A percentile compares a stretch with the other conserved stretches of the same genome.
These are phyloP conservation scores for Ophiostoma himal-ulmi DNA, from an alignment of 2,329 filamentous ascomycete species.

Conservation along the genomic window DNA sequence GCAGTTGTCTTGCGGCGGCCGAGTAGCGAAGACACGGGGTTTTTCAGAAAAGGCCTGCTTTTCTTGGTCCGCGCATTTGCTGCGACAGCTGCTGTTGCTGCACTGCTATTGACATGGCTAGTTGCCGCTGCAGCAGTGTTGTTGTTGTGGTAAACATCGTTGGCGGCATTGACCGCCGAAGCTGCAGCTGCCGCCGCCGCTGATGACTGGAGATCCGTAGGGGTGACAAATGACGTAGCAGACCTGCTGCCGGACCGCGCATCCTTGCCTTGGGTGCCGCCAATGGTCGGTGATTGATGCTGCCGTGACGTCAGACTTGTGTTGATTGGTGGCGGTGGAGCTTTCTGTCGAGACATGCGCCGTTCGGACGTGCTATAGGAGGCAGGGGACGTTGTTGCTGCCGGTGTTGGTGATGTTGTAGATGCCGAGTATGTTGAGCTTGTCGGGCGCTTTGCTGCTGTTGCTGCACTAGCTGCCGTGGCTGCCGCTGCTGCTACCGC, in stretches of 20 bases:
- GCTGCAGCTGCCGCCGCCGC: constrained; percentile 37
- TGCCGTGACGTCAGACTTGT: constrained; percentile 33
- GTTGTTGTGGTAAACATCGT: constrained; percentile 34
- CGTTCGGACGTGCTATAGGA: constrained; percentile 27
- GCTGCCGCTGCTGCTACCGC: constrained; percentile 22
- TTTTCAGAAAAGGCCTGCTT: constrained; percentile 53
- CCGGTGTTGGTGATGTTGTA: constrained; percentile 25
- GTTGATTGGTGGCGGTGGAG: constrained; percentile 36
- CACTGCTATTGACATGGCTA: constrained; percentile 33
- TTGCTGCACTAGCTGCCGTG: constrained; percentile 13
- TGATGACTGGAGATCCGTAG: constrained; percentile 43
- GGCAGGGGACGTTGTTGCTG: constrained; percentile 18
- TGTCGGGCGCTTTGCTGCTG: constrained; percentile 5
- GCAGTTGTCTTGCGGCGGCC: constrained; percentile 52
- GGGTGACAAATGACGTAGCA: constrained; percentile 43
- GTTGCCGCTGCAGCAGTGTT: constrained; percentile 37
- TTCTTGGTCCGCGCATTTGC: constrained; percentile 48
- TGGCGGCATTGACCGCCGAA: constrained; percentile 37
- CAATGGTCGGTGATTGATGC: constrained; percentile 23
- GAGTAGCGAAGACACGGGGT: constrained; percentile 54
- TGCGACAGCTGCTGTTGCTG: constrained; percentile 35
- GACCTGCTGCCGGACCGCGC: constrained; percentile 29
- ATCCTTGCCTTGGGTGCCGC: constrained; percentile 12
- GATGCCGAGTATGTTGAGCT: neutral
- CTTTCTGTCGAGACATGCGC: constrained; percentile 31